A percentile compares a stretch with the other conserved stretches of the same genome.
Evolutionary conservation across 495 filamentous ascomycete species (phyloP).

Genomic region (Hypoxylon trugodes): DNA sequence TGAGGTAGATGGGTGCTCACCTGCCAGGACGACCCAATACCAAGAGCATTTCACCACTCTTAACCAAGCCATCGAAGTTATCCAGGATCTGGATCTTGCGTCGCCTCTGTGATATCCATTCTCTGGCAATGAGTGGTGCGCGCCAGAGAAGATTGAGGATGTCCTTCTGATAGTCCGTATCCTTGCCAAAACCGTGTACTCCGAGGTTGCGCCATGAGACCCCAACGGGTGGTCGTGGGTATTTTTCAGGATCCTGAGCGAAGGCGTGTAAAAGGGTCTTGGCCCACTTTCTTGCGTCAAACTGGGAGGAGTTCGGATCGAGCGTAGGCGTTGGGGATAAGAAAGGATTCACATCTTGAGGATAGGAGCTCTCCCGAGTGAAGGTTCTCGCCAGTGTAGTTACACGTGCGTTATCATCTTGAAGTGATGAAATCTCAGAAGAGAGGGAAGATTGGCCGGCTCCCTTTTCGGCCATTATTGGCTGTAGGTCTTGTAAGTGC

Average conservation of each 20-base stretch:
- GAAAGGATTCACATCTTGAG: constrained; percentile 21
- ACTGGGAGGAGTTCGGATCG: constrained; percentile 22
- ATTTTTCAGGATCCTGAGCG: constrained; percentile 19
- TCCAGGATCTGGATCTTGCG: constrained; percentile 67
- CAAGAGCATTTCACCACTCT: constrained; percentile 79
- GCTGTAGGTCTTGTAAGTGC: neutral
- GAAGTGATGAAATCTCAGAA: constrained; percentile 8
- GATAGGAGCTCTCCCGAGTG: constrained; percentile 11
- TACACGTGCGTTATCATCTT: neutral
- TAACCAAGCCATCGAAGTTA: constrained; percentile 75
- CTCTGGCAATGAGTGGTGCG: constrained; percentile 9
- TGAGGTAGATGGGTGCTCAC: neutral
- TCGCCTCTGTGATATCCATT: constrained; percentile 24
- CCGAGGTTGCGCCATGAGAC: constrained; percentile 17
- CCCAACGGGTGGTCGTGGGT: constrained; percentile 22
- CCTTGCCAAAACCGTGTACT: constrained; percentile 23
- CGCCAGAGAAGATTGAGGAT: constrained; percentile 13
- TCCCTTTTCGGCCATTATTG: constrained; percentile 9
- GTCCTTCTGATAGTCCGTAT: constrained; percentile 28
- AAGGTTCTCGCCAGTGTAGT: constrained; percentile 14
- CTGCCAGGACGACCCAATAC: constrained; percentile 77
- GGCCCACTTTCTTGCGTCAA: constrained; percentile 16
- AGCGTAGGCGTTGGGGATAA: constrained; percentile 3
- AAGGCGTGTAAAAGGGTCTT: constrained; percentile 20
- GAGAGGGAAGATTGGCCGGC: neutral